Percentiles rank a stretch among this genome's conserved stretches.
phyloP scores from a whole-genome alignment of 2,329 filamentous ascomycete genomes.

The Ophiostoma populinum region DNA sequence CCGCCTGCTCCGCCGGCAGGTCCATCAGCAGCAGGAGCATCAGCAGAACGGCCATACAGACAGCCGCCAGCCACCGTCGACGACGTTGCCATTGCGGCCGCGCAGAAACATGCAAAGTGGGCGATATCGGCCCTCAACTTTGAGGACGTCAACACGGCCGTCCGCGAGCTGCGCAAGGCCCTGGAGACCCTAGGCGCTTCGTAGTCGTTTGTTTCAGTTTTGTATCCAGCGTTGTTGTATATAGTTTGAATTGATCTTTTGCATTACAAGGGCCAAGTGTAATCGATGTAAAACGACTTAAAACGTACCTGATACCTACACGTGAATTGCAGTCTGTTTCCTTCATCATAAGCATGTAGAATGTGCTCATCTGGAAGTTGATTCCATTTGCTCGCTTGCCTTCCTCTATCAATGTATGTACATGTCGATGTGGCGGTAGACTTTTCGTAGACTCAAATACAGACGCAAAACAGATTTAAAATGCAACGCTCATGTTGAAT shows the following conservation, averaged over 20 bases:
- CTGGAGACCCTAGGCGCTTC: slow-evolving; percentile 21
- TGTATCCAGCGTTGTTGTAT: too few species aligned
- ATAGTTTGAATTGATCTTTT: too few species aligned
- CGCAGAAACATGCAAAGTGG: slow-evolving; percentile 94
- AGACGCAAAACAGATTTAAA: too few species aligned
- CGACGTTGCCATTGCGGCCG: slow-evolving; percentile 53
- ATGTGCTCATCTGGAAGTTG: slow-evolving; percentile 1
- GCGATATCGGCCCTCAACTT: slow-evolving; percentile 94
- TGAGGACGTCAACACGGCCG: slow-evolving; percentile 80
- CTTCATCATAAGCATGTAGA: neutral
- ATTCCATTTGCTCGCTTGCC: slow-evolving; percentile 1
- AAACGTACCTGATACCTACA: too few species aligned
- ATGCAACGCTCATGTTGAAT: neutral
- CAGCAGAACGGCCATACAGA: neutral
- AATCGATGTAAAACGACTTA: too few species aligned
- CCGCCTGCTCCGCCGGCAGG: neutral
- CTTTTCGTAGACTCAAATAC: too few species aligned
- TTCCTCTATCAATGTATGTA: neutral
- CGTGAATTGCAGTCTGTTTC: too few species aligned
- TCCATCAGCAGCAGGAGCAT: neutral
- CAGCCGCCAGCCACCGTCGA: slow-evolving; percentile 26
- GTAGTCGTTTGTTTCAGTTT: too few species aligned
- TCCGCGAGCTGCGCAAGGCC: slow-evolving; percentile 66
- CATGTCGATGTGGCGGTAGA: neutral
- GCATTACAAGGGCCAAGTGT: too few species aligned